Percentiles rank a stretch among this genome's conserved stretches.
phyloP scores from a whole-genome alignment of 805 yeast genomes.

The Cyberlindnera subsufficiens region DNA sequence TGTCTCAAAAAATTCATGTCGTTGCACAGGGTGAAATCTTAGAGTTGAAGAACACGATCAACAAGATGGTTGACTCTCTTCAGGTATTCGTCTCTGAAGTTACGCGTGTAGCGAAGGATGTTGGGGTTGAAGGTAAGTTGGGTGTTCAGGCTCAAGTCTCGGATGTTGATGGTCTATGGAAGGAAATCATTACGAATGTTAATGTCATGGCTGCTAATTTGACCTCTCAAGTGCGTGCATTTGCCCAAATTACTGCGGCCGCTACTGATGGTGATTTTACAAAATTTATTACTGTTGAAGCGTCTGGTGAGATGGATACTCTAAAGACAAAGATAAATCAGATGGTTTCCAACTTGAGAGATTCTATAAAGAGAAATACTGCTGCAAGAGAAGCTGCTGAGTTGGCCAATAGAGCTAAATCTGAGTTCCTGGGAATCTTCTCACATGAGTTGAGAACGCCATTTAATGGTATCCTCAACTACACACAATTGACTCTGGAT shows the following conservation, averaged over 20 bases:
- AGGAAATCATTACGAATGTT: slow-evolving; percentile 84
- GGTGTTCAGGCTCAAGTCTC: slow-evolving; percentile 90
- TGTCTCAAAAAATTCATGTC: slow-evolving; percentile 81
- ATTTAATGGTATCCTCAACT: slow-evolving; percentile 88
- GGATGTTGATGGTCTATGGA: slow-evolving; percentile 91
- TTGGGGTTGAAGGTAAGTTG: slow-evolving; percentile 87
- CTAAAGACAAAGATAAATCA: slow-evolving; percentile 55
- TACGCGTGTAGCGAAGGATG: slow-evolving; percentile 85
- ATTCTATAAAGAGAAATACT: slow-evolving; percentile 84
- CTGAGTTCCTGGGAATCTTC: slow-evolving; percentile 86
- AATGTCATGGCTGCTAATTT: slow-evolving; percentile 90
- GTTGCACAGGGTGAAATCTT: slow-evolving; percentile 89
- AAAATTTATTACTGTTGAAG: slow-evolving; percentile 84
- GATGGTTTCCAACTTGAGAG: slow-evolving; percentile 82
- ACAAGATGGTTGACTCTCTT: slow-evolving; percentile 88
- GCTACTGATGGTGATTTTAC: slow-evolving; percentile 94
- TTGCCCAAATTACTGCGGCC: slow-evolving; percentile 90
- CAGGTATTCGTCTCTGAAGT: slow-evolving; percentile 87
- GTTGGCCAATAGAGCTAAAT: slow-evolving; percentile 80
- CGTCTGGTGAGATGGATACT: slow-evolving; percentile 78
- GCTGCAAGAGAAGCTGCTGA: slow-evolving; percentile 95
- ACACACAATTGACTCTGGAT: slow-evolving; percentile 85
- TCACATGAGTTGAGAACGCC: slow-evolving; percentile 89
- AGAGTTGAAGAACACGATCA: slow-evolving; percentile 79
- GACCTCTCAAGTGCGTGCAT: slow-evolving; percentile 88